Evolutionary conservation across 345 rosid genomes (phyloP), one percentile per base, ranked within the genome.

Genomic region (Turnera subulata): DNA sequence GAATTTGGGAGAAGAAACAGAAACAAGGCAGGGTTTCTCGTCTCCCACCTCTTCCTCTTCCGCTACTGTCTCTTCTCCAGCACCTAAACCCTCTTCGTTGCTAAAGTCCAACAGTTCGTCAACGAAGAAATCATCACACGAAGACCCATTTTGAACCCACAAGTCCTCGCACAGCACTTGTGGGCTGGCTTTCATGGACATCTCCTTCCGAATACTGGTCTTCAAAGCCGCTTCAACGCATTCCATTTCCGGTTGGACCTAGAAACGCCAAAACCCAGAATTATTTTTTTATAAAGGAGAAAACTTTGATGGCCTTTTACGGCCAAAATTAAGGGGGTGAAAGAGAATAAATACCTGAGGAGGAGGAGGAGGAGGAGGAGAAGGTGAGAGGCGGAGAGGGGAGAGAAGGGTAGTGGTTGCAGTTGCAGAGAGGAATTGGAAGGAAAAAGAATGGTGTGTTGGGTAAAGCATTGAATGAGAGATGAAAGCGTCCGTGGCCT

Each of bases 71-170:
- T 62, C 51, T 7, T 64, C 77, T 4, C 76, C 74, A n/a, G 70
- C 84, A 2, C 61, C 61, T 17, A 80, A 76, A 20, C 66, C 87
- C 18, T 80, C 83, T 5, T 76, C 86, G 66, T 84, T 86, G 5
- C 91, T 79, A 65, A 92, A 83, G 75, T 92, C 97, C 19, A 92
- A 78, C 37, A 92, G 71, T 33, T 84, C 89, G 58, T 92, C 96
- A 0, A 92, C 95, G 10, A 72, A 79, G 43, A 78, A 82, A 19
- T 92, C 98, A 13, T 92, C 97, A 20, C 47, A 43, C 16, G 84
- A 40, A 14, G 61, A 60, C 46, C 67, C 81, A 68, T 71, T 75
- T 15, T 71, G 82, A 50, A 58, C 54, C 48, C 76, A 61, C 18
- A 59, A 70, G 6, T 74, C 35, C 62, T 63, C 66, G 2, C 67